Percentiles rank a stretch among this genome's conserved stretches.
phyloP scores from a whole-genome alignment of 208 protist species.

The Trypanosoma congolense region DNA sequence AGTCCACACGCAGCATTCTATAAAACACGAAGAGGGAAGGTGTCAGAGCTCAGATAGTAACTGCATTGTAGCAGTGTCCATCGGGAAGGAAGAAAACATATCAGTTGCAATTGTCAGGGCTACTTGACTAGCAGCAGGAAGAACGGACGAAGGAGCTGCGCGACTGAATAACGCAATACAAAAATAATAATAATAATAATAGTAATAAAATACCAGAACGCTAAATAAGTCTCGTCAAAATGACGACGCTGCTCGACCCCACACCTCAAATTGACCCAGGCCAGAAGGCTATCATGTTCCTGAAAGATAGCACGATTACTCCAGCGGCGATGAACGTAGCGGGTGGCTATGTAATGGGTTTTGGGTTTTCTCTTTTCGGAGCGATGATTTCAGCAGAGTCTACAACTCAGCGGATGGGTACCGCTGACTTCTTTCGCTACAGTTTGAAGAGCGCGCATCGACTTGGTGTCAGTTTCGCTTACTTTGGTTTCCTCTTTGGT shows the following conservation, averaged over 20 bases:
- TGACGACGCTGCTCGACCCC: constrained; percentile 59
- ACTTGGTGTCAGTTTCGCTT: constrained; percentile 71
- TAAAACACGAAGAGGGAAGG: too few relatives aligned
- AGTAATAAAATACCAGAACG: too few relatives aligned
- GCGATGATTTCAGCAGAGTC: constrained; percentile 84
- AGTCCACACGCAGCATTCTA: too few relatives aligned
- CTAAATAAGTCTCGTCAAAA: constrained; percentile 4
- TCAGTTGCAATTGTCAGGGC: too few relatives aligned
- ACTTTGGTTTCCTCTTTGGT: constrained; percentile 87
- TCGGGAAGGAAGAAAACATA: too few relatives aligned
- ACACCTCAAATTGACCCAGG: constrained; percentile 53
- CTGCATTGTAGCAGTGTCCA: too few relatives aligned
- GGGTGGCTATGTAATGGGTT: constrained; percentile 86
- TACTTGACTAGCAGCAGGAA: too few relatives aligned
- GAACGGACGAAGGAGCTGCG: too few relatives aligned
- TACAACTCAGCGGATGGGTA: constrained; percentile 82
- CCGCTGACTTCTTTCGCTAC: constrained; percentile 82
- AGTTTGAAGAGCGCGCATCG: constrained; percentile 58
- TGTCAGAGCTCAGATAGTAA: too few relatives aligned
- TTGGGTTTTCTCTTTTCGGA: constrained; percentile 84
- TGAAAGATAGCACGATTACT: constrained; percentile 55
- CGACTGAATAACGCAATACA: too few relatives aligned
- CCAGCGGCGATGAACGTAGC: constrained; percentile 57
- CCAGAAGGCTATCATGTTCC: constrained; percentile 60
- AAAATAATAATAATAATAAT: too few relatives aligned